Conservation (phyloP, 768 basidiomycete genomes). For the Thelephora ganbajun region DNA sequence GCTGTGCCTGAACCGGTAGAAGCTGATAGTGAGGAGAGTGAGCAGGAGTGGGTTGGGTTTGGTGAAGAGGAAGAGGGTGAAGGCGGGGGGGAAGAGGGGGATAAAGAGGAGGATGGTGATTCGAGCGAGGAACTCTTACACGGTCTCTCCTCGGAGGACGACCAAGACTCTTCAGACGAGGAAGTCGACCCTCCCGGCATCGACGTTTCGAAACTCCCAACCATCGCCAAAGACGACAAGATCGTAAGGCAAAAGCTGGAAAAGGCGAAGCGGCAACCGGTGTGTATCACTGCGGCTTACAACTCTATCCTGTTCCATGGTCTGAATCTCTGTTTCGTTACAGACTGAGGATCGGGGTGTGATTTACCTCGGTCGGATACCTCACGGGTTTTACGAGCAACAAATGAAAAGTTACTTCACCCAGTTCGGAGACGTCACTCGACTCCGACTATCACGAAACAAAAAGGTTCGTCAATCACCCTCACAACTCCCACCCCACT, state of each 20-base stretch:
- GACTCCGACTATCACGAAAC: constrained; percentile 83
- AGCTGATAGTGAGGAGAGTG: not conserved
- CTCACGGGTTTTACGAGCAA: constrained; percentile 96
- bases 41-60: constrained; percentile 1
- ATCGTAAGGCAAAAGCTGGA: constrained; percentile 47
- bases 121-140: constrained; percentile 22
- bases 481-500: not conserved
- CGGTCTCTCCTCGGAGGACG: constrained; percentile 71
- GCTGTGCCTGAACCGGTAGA: not conserved
- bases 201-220: constrained; percentile 66
- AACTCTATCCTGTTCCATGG: constrained; percentile 1
- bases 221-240: constrained; percentile 78
- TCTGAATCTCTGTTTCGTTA: constrained; percentile 16
- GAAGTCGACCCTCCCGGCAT: constrained; percentile 45
- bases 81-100: constrained; percentile 1
- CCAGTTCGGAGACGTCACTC: constrained; percentile 86
- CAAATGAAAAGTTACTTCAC: constrained; percentile 87
- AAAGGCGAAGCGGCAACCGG: constrained; percentile 47
- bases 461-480: constrained; percentile 48
- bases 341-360: constrained; percentile 68
- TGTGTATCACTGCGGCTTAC: constrained; percentile 21
- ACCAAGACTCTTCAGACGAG: constrained; percentile 68
- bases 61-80: not conserved
- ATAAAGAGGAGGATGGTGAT: constrained; percentile 4
- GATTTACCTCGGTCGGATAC: constrained; percentile 79